phyloP scores from a whole-genome alignment of 371 early-diverging fungal genomes.

The Sporodiniella umbellata region DNA sequence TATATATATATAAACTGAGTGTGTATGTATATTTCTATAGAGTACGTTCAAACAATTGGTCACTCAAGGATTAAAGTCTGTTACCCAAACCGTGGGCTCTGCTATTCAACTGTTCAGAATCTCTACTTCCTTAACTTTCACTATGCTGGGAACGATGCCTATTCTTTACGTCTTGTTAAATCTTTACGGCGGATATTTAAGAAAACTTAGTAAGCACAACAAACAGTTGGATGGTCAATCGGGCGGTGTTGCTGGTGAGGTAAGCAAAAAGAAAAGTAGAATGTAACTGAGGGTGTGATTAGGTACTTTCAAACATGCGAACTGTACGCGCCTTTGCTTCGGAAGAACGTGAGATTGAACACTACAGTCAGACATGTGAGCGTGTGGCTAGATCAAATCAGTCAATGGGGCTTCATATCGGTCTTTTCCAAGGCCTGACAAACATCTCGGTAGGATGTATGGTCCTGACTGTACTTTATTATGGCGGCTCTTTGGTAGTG shows the following conservation, averaged over 20 bases:
- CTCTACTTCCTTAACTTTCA: constrained; percentile 64
- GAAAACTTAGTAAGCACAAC: constrained; percentile 52
- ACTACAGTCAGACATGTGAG: constrained; percentile 49
- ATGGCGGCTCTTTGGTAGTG: constrained; percentile 72
- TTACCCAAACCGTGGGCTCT: constrained; percentile 68
- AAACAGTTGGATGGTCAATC: constrained; percentile 56
- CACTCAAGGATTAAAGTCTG: constrained; percentile 70
- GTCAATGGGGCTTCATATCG: constrained; percentile 73
- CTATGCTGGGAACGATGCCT: constrained; percentile 66
- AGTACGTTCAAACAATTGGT: constrained; percentile 70
- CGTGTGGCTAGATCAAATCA: constrained; percentile 42
- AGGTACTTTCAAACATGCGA: constrained; percentile 65
- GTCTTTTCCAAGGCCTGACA: constrained; percentile 75
- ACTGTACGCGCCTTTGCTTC: constrained; percentile 78
- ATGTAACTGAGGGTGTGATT: neutral
- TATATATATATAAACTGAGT: neutral
- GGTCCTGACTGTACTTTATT: constrained; percentile 70
- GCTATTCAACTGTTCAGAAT: constrained; percentile 61
- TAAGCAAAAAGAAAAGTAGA: constrained; percentile 3
- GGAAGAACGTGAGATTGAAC: constrained; percentile 62
- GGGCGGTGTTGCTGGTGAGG: constrained; percentile 69
- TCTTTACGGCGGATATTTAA: constrained; percentile 70
- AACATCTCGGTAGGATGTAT: constrained; percentile 68
- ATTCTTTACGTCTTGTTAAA: constrained; percentile 62
- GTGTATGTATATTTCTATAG: constrained; percentile 11